Conservation (phyloP, 306 rosid species). For the Cicer cuneatum region DNA sequence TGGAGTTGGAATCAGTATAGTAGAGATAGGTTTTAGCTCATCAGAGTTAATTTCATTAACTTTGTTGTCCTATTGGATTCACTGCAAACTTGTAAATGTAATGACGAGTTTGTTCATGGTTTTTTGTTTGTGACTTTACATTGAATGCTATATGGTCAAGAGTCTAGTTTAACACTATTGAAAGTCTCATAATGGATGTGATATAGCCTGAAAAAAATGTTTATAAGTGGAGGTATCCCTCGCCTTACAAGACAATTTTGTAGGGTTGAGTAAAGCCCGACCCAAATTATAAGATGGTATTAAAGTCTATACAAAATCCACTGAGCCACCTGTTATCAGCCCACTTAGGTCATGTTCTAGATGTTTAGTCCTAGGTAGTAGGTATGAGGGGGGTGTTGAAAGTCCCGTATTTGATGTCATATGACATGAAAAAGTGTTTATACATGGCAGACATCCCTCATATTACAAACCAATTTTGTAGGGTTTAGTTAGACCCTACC, state of each 20-base stretch:
- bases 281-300: too few species aligned
- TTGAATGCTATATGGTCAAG: background rate
- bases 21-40: background rate
- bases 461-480: background rate
- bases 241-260: too few species aligned
- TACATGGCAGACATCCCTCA: background rate
- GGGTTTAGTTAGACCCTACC: background rate
- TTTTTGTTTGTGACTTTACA: background rate
- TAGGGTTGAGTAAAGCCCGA: background rate
- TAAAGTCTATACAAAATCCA: too few species aligned
- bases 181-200: too few species aligned
- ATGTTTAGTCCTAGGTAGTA: too few species aligned
- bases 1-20: background rate
- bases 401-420: background rate
- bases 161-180: too few species aligned
- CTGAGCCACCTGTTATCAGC: too few species aligned
- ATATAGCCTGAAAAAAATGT: too few species aligned
- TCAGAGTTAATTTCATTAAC: background rate
- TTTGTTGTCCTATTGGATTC: background rate
- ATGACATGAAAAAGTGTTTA: background rate
- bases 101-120: background rate
- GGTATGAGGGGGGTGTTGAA: too few species aligned
- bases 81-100: background rate
- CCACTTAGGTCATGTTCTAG: too few species aligned
- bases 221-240: too few species aligned